Conservation (phyloP, 306 rosid genomes). For the Rubus idaeus region DNA sequence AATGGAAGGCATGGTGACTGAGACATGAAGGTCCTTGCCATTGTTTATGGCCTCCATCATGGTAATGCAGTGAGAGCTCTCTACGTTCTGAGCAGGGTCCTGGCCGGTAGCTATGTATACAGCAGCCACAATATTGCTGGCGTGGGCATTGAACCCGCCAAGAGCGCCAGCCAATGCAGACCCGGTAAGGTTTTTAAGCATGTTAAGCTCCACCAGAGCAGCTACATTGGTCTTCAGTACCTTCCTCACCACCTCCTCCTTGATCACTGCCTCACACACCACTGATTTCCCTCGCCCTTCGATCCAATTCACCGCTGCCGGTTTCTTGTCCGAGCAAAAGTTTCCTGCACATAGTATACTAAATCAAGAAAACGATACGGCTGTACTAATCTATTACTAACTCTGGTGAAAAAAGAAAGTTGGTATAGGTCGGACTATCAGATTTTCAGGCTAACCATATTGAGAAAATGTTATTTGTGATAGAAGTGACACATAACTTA, state of each 20-base stretch:
- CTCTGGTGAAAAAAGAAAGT: not conserved
- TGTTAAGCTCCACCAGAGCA: slow-evolving; percentile 26
- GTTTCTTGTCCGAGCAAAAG: slow-evolving; percentile 39
- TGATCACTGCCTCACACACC: slow-evolving; percentile 30
- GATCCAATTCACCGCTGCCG: slow-evolving; percentile 35
- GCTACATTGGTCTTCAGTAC: slow-evolving; percentile 27
- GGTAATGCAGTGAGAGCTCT: slow-evolving; percentile 35
- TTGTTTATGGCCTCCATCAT: slow-evolving; percentile 27
- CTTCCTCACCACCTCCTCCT: slow-evolving; percentile 26
- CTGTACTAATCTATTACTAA: not conserved
- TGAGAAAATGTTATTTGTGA: not conserved
- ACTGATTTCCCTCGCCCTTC: slow-evolving; percentile 37
- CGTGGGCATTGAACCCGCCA: slow-evolving; percentile 34
- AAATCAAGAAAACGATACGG: not conserved
- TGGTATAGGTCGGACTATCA: not conserved
- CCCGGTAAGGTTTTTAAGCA: slow-evolving; percentile 32
- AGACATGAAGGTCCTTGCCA: slow-evolving; percentile 26
- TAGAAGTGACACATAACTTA: not conserved
- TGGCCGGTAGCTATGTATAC: slow-evolving; percentile 37
- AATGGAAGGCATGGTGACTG: slow-evolving; percentile 35
- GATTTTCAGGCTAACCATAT: not conserved
- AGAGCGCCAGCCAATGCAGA: slow-evolving; percentile 34
- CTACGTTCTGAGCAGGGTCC: slow-evolving; percentile 39
- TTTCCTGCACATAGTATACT: slow-evolving; percentile 21
- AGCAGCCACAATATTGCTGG: slow-evolving; percentile 33